phyloP scores from a whole-genome alignment of 495 filamentous ascomycete genomes.

The Hypoxylon cercidicola region DNA sequence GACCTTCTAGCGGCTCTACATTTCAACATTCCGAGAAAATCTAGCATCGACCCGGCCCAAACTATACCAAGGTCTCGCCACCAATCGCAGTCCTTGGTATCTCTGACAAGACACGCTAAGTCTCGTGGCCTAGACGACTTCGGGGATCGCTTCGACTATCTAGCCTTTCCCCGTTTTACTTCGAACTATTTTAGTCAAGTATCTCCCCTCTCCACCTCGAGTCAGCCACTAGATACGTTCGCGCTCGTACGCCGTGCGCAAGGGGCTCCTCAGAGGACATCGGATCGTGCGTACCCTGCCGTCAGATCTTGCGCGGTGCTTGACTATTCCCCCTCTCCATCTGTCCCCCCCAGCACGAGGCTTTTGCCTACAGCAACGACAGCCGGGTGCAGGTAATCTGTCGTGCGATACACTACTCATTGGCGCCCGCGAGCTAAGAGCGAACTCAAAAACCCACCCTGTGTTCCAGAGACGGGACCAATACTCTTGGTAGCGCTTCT shows the following conservation, averaged over 20 bases:
- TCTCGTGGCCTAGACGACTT: slow-evolving; percentile 40
- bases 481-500: slow-evolving; percentile 40
- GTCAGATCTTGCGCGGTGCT: slow-evolving; percentile 11
- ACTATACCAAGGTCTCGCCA: slow-evolving; percentile 34
- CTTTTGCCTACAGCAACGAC: slow-evolving; percentile 22
- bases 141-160: slow-evolving; percentile 34
- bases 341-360: slow-evolving; percentile 8
- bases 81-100: slow-evolving; percentile 40
- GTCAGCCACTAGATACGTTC: slow-evolving; percentile 36
- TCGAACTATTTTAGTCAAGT: slow-evolving; percentile 40
- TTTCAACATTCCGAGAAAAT: slow-evolving; percentile 39
- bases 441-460: slow-evolving; percentile 35
- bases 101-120: slow-evolving; percentile 41
- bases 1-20: slow-evolving; percentile 38
- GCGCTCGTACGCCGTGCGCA: slow-evolving; percentile 28
- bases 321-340: slow-evolving; percentile 23
- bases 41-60: slow-evolving; percentile 39
- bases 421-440: slow-evolving; percentile 39
- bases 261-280: slow-evolving; percentile 28
- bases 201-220: slow-evolving; percentile 35
- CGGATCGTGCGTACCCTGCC: slow-evolving; percentile 30
- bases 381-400: slow-evolving; percentile 35
- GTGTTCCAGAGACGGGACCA: slow-evolving; percentile 37
- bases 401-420: slow-evolving; percentile 38
- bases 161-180: slow-evolving; percentile 40